phyloP scores from a whole-genome alignment of 495 filamentous ascomycete species.

The Daldinia childiae region DNA sequence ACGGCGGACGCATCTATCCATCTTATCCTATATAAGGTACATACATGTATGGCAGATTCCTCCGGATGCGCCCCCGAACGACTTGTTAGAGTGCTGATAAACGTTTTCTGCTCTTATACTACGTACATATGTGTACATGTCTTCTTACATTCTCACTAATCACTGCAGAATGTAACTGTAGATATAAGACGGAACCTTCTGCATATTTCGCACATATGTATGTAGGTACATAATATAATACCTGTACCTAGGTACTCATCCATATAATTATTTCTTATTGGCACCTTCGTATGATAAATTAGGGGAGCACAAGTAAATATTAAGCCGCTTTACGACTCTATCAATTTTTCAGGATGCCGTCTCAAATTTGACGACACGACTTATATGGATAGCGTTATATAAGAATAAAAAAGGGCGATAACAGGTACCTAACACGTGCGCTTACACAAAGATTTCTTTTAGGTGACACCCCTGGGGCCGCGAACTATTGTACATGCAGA shows the following conservation, averaged over 20 bases:
- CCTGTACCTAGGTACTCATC: background rate
- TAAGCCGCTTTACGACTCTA: background rate
- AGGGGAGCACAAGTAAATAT: background rate
- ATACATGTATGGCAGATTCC: conserved; percentile 18
- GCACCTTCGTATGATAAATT: background rate
- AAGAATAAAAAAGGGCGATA: conserved; percentile 9
- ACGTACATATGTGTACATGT: conserved; percentile 21
- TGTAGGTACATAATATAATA: background rate
- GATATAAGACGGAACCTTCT: background rate
- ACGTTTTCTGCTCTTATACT: conserved; percentile 25
- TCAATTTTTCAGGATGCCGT: background rate
- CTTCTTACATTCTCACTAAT: conserved; percentile 5
- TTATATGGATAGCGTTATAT: conserved; percentile 9
- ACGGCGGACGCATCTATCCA: conserved; percentile 2
- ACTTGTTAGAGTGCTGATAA: conserved; percentile 21
- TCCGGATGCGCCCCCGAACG: conserved; percentile 34
- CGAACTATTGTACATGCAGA: conserved; percentile 3
- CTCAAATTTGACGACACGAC: conserved; percentile 17
- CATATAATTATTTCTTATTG: background rate
- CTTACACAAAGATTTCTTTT: conserved; percentile 10
- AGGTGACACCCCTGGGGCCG: conserved; percentile 10
- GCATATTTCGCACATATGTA: background rate
- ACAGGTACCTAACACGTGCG: conserved; percentile 22
- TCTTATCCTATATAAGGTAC: conserved; percentile 14
- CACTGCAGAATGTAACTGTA: conserved; percentile 25